Conservation (phyloP, 352 stramenopile species). For the Phytopythium mirpurense region DNA sequence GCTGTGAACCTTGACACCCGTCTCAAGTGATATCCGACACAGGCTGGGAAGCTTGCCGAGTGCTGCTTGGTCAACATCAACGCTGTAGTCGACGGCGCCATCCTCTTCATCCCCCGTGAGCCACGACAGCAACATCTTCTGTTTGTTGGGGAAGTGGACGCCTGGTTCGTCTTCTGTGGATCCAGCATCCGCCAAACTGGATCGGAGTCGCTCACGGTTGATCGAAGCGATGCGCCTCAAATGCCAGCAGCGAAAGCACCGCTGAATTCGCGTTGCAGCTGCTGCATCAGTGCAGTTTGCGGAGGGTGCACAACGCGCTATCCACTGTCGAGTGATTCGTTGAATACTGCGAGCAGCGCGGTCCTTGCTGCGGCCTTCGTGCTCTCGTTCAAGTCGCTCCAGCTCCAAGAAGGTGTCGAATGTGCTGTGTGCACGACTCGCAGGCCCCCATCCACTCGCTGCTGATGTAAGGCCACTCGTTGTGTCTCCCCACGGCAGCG, state of each 20-base stretch:
- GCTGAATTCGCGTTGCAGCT: conserved; percentile 32
- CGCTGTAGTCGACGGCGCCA: conserved; percentile 1
- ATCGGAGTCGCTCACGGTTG: neutral
- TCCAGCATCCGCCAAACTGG: neutral
- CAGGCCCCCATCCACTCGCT: conserved; percentile 11
- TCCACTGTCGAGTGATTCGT: conserved; percentile 28
- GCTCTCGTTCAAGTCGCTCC: conserved; percentile 25
- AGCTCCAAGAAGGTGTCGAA: conserved; percentile 36
- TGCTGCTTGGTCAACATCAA: neutral
- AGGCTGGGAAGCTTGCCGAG: neutral
- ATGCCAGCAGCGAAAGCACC: conserved; percentile 8
- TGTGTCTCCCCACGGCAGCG: conserved; percentile 41
- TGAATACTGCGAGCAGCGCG: conserved; percentile 36
- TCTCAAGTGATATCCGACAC: neutral
- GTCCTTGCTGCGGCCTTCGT: neutral
- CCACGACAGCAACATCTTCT: neutral
- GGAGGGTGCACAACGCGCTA: conserved; percentile 2
- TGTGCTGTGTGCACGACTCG: conserved; percentile 11
- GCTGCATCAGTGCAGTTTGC: neutral
- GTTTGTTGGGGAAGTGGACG: neutral
- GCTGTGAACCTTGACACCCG: neutral
- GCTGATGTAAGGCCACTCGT: conserved; percentile 9
- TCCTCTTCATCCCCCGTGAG: neutral
- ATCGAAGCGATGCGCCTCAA: neutral
- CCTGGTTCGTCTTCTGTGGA: neutral